Evolutionary conservation across 2,329 filamentous ascomycete genomes (phyloP).

Genomic region (Cladophialophora bantiana): DNA sequence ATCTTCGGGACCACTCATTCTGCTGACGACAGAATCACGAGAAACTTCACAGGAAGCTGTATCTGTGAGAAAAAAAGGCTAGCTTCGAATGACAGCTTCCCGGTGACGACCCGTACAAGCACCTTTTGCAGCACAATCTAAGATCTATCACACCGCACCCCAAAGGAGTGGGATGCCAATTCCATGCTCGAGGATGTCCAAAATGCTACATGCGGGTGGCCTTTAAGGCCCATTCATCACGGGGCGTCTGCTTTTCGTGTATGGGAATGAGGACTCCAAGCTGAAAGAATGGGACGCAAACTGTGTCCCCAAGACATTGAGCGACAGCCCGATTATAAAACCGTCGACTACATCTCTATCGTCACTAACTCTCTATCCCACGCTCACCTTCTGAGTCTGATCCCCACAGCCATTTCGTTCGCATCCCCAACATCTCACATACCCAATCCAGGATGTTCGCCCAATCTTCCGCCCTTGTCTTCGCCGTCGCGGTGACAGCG

Average conservation of each 20-base stretch:
- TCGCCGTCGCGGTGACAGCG: not conserved
- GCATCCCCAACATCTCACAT: not conserved
- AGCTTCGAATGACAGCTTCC: not conserved
- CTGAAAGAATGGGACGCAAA: not conserved
- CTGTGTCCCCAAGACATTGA: not conserved
- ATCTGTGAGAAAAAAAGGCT: not conserved
- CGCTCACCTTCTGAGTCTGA: not conserved
- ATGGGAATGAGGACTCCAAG: not conserved
- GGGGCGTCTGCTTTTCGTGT: not conserved
- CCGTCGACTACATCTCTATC: not conserved
- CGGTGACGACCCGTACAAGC: not conserved
- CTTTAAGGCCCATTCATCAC: not conserved
- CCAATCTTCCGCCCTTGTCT: not conserved
- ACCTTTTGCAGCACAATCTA: not conserved
- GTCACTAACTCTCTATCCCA: not conserved
- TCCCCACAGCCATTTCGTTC: not conserved
- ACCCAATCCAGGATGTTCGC: not conserved
- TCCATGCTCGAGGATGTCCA: not conserved
- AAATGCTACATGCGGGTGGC: not conserved
- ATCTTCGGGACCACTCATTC: not conserved
- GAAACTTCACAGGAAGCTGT: not conserved
- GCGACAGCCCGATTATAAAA: not conserved
- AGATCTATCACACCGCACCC: not conserved
- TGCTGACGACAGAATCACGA: not conserved
- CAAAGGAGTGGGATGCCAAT: not conserved